Evolutionary conservation across 768 basidiomycete genomes (phyloP), one percentile per base, ranked within the genome.

Genomic region (Mycena epipterygia): DNA sequence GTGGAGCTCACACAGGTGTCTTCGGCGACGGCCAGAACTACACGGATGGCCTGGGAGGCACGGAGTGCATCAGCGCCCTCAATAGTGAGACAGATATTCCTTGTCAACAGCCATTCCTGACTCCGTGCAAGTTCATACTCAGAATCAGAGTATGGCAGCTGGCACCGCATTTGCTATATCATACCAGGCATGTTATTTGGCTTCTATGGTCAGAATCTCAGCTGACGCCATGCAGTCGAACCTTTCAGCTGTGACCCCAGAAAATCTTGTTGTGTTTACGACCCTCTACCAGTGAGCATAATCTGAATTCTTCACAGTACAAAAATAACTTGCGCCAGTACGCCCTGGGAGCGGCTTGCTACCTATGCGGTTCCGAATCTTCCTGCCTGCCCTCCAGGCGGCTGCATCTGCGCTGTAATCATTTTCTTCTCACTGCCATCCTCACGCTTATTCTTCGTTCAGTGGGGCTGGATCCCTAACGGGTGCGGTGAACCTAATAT

Each of bases 121-220:
- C 56, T 42, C 65, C n/a, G 13, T 32, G 23, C 48, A 33, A 87
- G 86, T 87, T 27, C 86, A 87, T 67, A 82, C 86, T 8, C 81
- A 84, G 72, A 87, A 84, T 60, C 79, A 86, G 70, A 79, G 76
- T 30, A 85, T 84, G 84, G 86, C 85, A 27, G 75, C 86, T 7
- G 86, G 86, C n/a, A 82, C 84, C 9, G 81, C 79, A 1, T 86
- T 87, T 68, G 84, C 85, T 3, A 87, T 85, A 39, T 85, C 85
- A 11, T 85, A 86, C 74, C 74, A 79, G 51, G 80, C 74, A 32
- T 29, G 70, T 55, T n/a, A 9, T 19, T 58, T n/a, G 2, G 17
- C 17, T 30, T 35, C 29, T 37, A n/a, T 5, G 23, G 7, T 17
- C 30, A 35, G 11, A 53, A 13, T n/a, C 27, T 33, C 19, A 13